Evolutionary conservation across 495 filamentous ascomycete genomes (phyloP), one percentile per base, ranked within the genome.

Genomic region (Daldinia bambusicola): DNA sequence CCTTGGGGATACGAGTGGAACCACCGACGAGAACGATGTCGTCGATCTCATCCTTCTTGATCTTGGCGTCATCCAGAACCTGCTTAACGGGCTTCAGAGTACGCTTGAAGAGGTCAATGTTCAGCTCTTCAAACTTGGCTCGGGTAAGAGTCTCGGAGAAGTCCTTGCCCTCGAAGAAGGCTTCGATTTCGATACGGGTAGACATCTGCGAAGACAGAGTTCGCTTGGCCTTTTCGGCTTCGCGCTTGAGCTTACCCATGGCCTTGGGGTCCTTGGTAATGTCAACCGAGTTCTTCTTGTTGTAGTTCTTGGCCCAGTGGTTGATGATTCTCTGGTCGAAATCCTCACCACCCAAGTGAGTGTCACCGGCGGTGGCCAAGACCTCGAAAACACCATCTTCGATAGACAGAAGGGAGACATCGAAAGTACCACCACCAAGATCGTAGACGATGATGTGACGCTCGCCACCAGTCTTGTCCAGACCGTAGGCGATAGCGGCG

Each of bases 211-310:
- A 96, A 79, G 96, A 98, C 55, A 99, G 90, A 72, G 94, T 98
- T 79, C 96, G 92, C 92, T 99, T 99, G 83, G 96, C 96, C 89
- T 98, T 98, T 86, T 99, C 95, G 76, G 97, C 95, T 82, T 98
- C 96, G 74, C 96, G 95, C 93, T 98, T 98, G 72, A 99, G 89
- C 84, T 98, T 98, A 84, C 95, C 95, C 95, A 99, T 98, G 61
- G 95, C 91, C 93, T 98, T 98, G 62, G 91, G 84, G 75, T 98
- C 94, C 86, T 94, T 97, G 85, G 90, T 90, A 78, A 99, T 90
- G 77, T 98, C 92, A 68, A 93, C 92, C 70, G 85, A 82, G 86
- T 98, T 89, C 89, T 98, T 95, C 91, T 98, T 98, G 91, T 98
- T 98, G 89, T 97, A 99, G 74, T 89, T 88, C 92, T 98, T 98